A percentile compares a stretch with the other conserved stretches of the same genome.
These are phyloP conservation scores for Pestalotiopsis sp. DNA, from an alignment of 2,329 filamentous ascomycete genomes.

Conservation along the genomic window DNA sequence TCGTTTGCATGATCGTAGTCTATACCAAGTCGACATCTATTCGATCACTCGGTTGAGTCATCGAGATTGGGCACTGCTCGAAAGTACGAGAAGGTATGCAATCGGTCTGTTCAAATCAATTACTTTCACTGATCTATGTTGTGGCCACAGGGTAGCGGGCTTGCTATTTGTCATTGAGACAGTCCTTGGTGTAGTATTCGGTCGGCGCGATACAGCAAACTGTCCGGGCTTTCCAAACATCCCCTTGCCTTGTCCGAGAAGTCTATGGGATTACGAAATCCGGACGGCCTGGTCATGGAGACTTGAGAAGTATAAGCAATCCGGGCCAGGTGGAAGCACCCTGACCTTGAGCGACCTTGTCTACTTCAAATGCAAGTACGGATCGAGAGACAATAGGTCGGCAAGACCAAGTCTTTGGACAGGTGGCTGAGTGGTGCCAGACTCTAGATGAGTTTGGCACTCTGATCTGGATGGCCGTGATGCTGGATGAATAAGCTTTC, in stretches of 20 bases:
- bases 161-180: slow-evolving; percentile 19
- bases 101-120: background rate
- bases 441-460: slow-evolving; percentile 25
- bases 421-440: slow-evolving; percentile 26
- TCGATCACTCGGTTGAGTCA: background rate
- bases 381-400: background rate
- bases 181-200: slow-evolving; percentile 18
- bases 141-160: slow-evolving; percentile 12
- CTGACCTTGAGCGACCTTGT: slow-evolving; percentile 16
- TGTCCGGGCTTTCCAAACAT: slow-evolving; percentile 12
- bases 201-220: background rate
- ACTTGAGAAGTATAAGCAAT: slow-evolving; percentile 14
- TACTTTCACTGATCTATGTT: background rate
- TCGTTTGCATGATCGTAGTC: background rate
- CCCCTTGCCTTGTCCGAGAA: slow-evolving; percentile 17
- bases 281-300: slow-evolving; percentile 19
- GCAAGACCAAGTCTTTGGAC: slow-evolving; percentile 9
- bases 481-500: slow-evolving; percentile 25
- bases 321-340: background rate
- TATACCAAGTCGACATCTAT: slow-evolving; percentile 1
- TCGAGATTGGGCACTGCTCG: slow-evolving; percentile 2
- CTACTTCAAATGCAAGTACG: background rate
- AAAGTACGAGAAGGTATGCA: slow-evolving; percentile 9
- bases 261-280: slow-evolving; percentile 22
- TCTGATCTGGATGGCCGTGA: slow-evolving; percentile 28